Conservation (phyloP, 1,139 yeast genomes). For the Eremothecium coryli region DNA sequence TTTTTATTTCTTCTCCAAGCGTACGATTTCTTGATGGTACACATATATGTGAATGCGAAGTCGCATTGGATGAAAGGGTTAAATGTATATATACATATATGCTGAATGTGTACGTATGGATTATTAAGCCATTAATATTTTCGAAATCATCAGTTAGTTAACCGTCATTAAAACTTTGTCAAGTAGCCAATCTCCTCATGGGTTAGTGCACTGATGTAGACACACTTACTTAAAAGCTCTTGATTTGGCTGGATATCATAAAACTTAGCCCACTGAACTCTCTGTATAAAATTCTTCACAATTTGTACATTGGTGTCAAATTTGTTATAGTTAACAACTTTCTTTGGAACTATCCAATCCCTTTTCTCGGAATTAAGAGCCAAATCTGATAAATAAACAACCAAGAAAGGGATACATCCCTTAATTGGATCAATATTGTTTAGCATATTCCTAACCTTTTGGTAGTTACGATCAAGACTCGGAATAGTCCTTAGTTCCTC, state of each 20-base stretch:
- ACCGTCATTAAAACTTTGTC: conserved; percentile 3
- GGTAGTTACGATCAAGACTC: conserved; percentile 58
- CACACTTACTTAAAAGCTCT: conserved; percentile 70
- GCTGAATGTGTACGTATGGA: too few relatives aligned
- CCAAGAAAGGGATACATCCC: conserved; percentile 88
- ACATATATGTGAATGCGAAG: too few relatives aligned
- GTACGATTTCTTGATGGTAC: too few relatives aligned
- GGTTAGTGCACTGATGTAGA: conserved; percentile 68
- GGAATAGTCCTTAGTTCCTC: conserved; percentile 57
- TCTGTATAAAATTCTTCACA: conserved; percentile 68
- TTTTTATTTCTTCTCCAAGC: too few relatives aligned
- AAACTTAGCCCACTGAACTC: conserved; percentile 75
- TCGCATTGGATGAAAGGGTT: too few relatives aligned
- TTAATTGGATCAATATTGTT: conserved; percentile 54
- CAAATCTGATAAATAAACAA: conserved; percentile 74
- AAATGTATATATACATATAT: too few relatives aligned
- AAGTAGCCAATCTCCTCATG: conserved; percentile 52
- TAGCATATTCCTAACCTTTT: conserved; percentile 53
- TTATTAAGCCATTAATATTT: too few relatives aligned
- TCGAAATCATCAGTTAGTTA: too few relatives aligned
- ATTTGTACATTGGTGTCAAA: conserved; percentile 70
- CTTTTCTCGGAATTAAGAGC: conserved; percentile 66
- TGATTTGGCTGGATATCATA: conserved; percentile 44
- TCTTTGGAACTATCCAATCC: conserved; percentile 32
- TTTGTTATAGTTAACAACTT: conserved; percentile 64